Percentiles rank a stretch among this genome's conserved stretches.
Conservation (phyloP, 805 yeast species). For the Barnettozyma populi region DNA sequence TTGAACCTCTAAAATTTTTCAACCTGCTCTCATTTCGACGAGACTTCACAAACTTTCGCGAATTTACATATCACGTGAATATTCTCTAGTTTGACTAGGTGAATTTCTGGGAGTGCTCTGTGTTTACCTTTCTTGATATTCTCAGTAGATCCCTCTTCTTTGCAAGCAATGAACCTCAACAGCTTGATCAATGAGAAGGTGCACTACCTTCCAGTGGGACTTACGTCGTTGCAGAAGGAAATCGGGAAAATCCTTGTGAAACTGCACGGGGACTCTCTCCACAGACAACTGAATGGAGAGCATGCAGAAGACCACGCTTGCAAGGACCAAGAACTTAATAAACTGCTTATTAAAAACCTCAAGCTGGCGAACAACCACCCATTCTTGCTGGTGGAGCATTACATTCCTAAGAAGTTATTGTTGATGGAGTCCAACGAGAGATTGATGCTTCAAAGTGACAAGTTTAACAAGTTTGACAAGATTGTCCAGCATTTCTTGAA, state of each 20-base stretch:
- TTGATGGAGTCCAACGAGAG: conserved; percentile 59
- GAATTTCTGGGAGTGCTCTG: neutral
- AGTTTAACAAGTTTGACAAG: conserved; percentile 49
- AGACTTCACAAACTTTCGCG: neutral
- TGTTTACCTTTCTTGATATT: neutral
- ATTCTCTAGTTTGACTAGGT: neutral
- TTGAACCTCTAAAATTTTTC: neutral
- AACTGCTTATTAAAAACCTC: conserved; percentile 40
- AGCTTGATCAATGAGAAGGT: conserved; percentile 5
- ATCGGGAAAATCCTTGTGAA: conserved; percentile 38
- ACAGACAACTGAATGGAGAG: conserved; percentile 15
- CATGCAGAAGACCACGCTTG: conserved; percentile 3
- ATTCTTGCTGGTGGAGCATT: conserved; percentile 68
- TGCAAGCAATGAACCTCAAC: conserved; percentile 1
- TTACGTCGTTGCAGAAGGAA: conserved; percentile 39
- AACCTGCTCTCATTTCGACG: neutral
- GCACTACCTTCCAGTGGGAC: conserved; percentile 36
- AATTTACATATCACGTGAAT: neutral
- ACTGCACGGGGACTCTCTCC: conserved; percentile 34
- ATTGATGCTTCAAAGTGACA: conserved; percentile 50
- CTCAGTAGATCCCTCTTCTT: neutral
- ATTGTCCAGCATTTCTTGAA: conserved; percentile 27
- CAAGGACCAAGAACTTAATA: conserved; percentile 30
- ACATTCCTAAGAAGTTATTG: conserved; percentile 63
- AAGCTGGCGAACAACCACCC: conserved; percentile 59